These are phyloP conservation scores for Angomonas deanei DNA, from an alignment of 208 protist species.

Conservation along the genomic window DNA sequence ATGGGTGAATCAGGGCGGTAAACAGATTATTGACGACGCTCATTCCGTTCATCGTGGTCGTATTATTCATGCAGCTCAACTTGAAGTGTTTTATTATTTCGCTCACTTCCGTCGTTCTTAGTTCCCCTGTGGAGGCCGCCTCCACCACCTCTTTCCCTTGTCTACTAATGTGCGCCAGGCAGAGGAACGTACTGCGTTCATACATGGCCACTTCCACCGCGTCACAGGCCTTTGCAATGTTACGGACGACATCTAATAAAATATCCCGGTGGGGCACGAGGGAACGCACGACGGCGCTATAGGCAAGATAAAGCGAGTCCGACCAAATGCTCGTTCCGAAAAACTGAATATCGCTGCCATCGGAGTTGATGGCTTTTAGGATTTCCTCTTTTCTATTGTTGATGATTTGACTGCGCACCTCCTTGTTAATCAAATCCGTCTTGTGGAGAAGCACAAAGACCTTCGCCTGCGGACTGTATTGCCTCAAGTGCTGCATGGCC, in stretches of 20 bases:
- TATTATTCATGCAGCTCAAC: slow-evolving; percentile 89
- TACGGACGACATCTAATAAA: slow-evolving; percentile 89
- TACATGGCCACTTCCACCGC: slow-evolving; percentile 98
- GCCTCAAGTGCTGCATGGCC: slow-evolving; percentile 92
- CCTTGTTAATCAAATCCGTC: slow-evolving; percentile 94
- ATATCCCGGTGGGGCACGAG: slow-evolving; percentile 95
- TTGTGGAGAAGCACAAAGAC: slow-evolving; percentile 99
- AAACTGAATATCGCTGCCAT: slow-evolving; percentile 86
- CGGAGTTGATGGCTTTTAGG: slow-evolving; percentile 33
- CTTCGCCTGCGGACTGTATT: slow-evolving; percentile 96
- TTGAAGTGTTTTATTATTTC: slow-evolving; percentile 90
- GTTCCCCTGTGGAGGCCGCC: slow-evolving; percentile 23
- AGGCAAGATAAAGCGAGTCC: slow-evolving; percentile 96
- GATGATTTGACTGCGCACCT: slow-evolving; percentile 65
- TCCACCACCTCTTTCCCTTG: slow-evolving; percentile 9
- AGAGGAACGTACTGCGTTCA: slow-evolving; percentile 97
- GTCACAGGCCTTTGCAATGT: slow-evolving; percentile 92
- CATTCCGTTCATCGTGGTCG: slow-evolving; percentile 69
- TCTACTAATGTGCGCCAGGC: slow-evolving; percentile 91
- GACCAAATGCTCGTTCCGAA: slow-evolving; percentile 99
- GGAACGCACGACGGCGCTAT: slow-evolving; percentile 94
- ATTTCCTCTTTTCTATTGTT: slow-evolving; percentile 71
- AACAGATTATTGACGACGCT: slow-evolving; percentile 66
- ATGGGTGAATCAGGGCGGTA: slow-evolving; percentile 75
- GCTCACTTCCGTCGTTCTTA: slow-evolving; percentile 82